Percentiles rank a stretch among this genome's conserved stretches.
These are phyloP conservation scores for Paraleonurus japonicus DNA, from an alignment of 257 asterid species.

Conservation along the genomic window DNA sequence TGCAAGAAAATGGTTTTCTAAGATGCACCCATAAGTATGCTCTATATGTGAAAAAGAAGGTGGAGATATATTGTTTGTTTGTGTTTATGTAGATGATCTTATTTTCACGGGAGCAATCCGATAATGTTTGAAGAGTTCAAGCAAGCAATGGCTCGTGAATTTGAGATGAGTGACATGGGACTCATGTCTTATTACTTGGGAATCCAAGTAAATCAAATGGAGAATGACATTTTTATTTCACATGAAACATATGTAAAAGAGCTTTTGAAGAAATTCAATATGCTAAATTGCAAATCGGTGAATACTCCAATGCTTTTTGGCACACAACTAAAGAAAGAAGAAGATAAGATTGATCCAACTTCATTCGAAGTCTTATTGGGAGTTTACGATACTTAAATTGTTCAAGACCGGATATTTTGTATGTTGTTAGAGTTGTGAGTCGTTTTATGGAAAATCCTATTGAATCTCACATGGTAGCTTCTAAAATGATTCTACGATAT, in stretches of 20 bases:
- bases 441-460: not conserved
- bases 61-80: no score
- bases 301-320: slow-evolving; percentile 7
- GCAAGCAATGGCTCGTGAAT: not conserved
- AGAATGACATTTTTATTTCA: not conserved
- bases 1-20: not conserved
- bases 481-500: not conserved
- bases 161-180: slow-evolving; percentile 9
- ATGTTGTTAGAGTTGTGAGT: not conserved
- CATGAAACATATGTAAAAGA: slow-evolving; percentile 5
- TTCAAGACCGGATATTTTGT: not conserved
- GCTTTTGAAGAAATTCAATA: slow-evolving; percentile 11
- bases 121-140: not conserved
- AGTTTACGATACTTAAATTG: not conserved
- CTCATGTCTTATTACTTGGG: not conserved
- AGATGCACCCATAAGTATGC: not conserved
- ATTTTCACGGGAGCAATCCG: slow-evolving; percentile 1
- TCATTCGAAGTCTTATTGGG: not conserved
- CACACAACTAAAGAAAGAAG: not conserved
- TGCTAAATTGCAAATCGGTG: not conserved
- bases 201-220: not conserved
- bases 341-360: not conserved
- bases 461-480: not conserved
- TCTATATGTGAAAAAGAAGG: not conserved
- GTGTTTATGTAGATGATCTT: not conserved